These are phyloP conservation scores for Ascochyta koolunga DNA, from an alignment of 2,329 filamentous ascomycete species.

Conservation along the genomic window DNA sequence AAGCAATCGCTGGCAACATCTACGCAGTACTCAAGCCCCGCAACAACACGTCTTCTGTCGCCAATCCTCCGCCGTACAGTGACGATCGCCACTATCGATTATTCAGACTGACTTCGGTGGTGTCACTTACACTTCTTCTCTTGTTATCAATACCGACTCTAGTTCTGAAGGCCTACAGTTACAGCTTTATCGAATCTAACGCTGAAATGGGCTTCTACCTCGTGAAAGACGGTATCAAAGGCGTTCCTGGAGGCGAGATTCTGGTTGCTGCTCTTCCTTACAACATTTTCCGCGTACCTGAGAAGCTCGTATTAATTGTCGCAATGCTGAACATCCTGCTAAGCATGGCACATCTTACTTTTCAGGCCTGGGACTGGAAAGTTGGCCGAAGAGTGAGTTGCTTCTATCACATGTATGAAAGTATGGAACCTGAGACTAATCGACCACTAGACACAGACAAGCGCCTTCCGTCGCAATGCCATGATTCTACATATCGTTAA, in stretches of 20 bases:
- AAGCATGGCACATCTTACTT: slow-evolving; percentile 2
- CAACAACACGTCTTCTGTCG: slow-evolving; percentile 13
- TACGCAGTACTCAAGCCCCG: slow-evolving; percentile 19
- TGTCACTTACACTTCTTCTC: slow-evolving; percentile 5
- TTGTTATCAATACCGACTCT: slow-evolving; percentile 15
- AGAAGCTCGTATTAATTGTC: slow-evolving; percentile 9
- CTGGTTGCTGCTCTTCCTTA: slow-evolving; percentile 40
- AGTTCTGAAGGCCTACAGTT: slow-evolving; percentile 36
- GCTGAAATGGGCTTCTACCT: slow-evolving; percentile 39
- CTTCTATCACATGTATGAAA: too few relatives aligned
- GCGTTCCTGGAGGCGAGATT: slow-evolving; percentile 13
- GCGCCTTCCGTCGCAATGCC: slow-evolving; percentile 42
- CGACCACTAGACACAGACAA: slow-evolving; percentile 29
- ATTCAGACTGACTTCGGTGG: slow-evolving; percentile 3
- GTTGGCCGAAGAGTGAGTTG: slow-evolving; percentile 5
- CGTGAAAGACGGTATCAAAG: slow-evolving; percentile 20
- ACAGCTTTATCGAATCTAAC: slow-evolving; percentile 44
- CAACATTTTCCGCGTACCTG: slow-evolving; percentile 32
- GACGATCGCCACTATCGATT: slow-evolving; percentile 3
- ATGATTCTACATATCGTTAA: slow-evolving; percentile 43
- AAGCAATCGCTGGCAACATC: slow-evolving; percentile 18
- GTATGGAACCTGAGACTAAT: neutral
- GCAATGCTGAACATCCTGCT: slow-evolving; percentile 9
- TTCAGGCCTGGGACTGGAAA: slow-evolving; percentile 12
- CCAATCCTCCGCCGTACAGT: slow-evolving; percentile 10